Base-by-base conservation (phyloP, 768 basidiomycete species). In the Suillus paluster region DNA sequence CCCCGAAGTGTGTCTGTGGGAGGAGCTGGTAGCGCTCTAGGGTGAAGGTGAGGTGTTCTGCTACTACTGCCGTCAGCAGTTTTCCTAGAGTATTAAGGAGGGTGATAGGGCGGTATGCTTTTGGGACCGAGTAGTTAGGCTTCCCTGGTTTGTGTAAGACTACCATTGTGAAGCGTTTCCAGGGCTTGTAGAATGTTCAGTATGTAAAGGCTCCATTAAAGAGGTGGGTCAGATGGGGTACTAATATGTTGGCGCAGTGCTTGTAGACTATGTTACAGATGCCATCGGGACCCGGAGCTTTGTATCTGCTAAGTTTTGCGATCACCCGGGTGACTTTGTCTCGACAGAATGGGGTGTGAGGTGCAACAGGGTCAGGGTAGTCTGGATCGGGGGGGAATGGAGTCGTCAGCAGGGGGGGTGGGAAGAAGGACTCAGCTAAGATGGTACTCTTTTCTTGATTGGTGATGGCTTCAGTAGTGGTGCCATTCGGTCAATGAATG, bases 101-200 rank as follows among this genome's bases (percentile, higher is more conserved):
- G n/a, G n/a, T n/a, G n/a, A n/a, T n/a, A n/a, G 39, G 74, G 0
- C 71, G 59, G 67, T 79, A 80, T 3, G 79, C 71, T 11, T 70
- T 50, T 0, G 76, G 73, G 44, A 73, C 67, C 0, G 73, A 71
- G 67, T 79, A 78, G 67, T 78, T 72, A 0, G 72, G 70, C 61
- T 80, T 80, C 23, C 70, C 66, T 0, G 75, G 75, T 69, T 80
- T 80, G 15, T 65, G 61, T 0, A 80, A 67, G 7, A 73, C 72
- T 0, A 77, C 70, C 3, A 73, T 73, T 1, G 74, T 68, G 10
- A 75, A 68, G 19, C 64, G 65, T 14, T 65, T 23, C 71, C 72
- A 78, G 0, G 39, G 11, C 10, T 34, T 10, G 5, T 62, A 66
- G 48, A 61, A 69, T 42, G 39, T 12, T 5, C 57, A 17, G 8